Evolutionary conservation across 2,329 filamentous ascomycete species (phyloP).

Genomic region (Paracamarosporium sp.): DNA sequence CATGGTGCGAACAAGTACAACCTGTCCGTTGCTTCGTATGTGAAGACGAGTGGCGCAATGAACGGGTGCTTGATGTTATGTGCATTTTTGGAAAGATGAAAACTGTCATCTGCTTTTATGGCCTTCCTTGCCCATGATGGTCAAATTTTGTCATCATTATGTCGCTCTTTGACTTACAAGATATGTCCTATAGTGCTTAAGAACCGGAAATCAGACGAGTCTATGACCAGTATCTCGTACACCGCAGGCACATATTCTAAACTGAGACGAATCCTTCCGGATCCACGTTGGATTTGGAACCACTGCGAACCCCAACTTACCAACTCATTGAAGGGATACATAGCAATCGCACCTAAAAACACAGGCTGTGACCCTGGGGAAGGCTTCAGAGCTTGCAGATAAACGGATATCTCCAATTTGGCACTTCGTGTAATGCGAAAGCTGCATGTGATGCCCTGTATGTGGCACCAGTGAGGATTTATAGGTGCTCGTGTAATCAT

Average conservation of each 20-base stretch:
- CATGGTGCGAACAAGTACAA: conserved; percentile 97
- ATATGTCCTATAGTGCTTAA: background rate
- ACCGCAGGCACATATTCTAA: background rate
- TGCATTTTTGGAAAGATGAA: background rate
- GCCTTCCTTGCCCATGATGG: background rate
- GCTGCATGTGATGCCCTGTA: background rate
- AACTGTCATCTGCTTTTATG: background rate
- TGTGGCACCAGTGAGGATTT: background rate
- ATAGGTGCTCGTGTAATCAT: background rate
- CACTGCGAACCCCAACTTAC: background rate
- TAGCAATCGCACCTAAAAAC: background rate
- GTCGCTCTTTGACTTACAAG: background rate
- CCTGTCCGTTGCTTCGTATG: conserved; percentile 92
- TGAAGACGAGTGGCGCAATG: conserved; percentile 95
- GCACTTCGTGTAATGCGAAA: background rate
- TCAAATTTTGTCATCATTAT: background rate
- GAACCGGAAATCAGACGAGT: background rate
- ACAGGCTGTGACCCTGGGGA: background rate
- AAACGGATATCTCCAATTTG: background rate
- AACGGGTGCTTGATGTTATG: conserved; percentile 64
- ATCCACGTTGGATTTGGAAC: background rate
- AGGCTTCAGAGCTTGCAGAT: background rate
- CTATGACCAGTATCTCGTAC: background rate
- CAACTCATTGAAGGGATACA: background rate
- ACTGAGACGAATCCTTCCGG: background rate